phyloP scores from a whole-genome alignment of 2,329 filamentous ascomycete genomes.

The Didymellaceae sp. region DNA sequence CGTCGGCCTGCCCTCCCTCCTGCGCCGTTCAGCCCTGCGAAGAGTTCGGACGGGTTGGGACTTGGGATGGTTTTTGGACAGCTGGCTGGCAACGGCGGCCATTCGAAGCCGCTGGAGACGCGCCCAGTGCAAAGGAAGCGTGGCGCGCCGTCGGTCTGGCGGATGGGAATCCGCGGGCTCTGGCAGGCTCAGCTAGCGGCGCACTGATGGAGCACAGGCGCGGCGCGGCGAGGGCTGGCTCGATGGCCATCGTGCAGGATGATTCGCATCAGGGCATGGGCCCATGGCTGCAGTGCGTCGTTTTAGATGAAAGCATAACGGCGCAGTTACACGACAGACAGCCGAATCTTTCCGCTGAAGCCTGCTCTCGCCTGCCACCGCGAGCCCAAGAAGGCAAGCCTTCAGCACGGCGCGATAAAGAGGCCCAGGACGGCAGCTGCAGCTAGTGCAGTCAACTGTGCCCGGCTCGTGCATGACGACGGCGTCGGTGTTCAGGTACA shows the following conservation, averaged over 20 bases:
- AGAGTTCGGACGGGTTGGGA: not conserved
- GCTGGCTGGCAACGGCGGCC: constrained; percentile 14
- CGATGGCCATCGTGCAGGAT: constrained; percentile 27
- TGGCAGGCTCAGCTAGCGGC: constrained; percentile 9
- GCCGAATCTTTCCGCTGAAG: constrained; percentile 37
- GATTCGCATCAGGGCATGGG: constrained; percentile 32
- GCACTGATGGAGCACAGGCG: constrained; percentile 18
- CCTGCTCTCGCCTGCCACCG: constrained; percentile 19
- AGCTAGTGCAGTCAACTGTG: constrained; percentile 32
- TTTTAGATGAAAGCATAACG: constrained; percentile 39
- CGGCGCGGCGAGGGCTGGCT: constrained; percentile 28
- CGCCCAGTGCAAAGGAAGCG: constrained; percentile 22
- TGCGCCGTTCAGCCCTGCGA: constrained; percentile 27
- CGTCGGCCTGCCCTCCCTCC: constrained; percentile 13
- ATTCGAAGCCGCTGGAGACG: constrained; percentile 31
- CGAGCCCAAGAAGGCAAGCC: constrained; percentile 11
- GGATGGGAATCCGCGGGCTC: constrained; percentile 14
- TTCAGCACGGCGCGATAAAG: constrained; percentile 23
- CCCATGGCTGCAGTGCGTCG: constrained; percentile 26
- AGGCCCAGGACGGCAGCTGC: constrained; percentile 27
- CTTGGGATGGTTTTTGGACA: not conserved
- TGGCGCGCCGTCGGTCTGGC: constrained; percentile 22
- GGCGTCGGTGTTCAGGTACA: constrained; percentile 38
- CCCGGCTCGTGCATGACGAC: constrained; percentile 32
- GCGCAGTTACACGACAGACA: constrained; percentile 33